Evolutionary conservation across 2,329 filamentous ascomycete genomes (phyloP).

Genomic region (Truncatella angustata): DNA sequence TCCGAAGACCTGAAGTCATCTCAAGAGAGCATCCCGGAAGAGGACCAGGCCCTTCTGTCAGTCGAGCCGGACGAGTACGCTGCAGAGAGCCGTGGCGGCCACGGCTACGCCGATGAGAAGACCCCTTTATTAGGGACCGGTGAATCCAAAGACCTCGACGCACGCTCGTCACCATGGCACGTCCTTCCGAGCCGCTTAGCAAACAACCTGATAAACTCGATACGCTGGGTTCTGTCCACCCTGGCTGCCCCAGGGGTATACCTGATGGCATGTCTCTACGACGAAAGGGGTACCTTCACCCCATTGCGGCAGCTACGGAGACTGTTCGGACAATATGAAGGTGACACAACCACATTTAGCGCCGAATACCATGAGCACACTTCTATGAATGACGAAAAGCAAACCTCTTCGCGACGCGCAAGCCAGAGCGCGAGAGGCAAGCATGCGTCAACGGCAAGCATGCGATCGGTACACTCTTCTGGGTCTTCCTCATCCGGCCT

Average conservation of each 20-base stretch:
- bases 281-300: constrained; percentile 76
- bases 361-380: constrained; percentile 32
- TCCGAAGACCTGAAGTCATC: constrained; percentile 27
- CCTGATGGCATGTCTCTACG: constrained; percentile 78
- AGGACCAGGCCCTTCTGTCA: constrained; percentile 14
- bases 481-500: constrained; percentile 61
- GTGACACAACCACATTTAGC: constrained; percentile 47
- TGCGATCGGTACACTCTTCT: constrained; percentile 35
- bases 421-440: constrained; percentile 24
- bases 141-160: constrained; percentile 29
- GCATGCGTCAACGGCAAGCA: constrained; percentile 20
- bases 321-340: constrained; percentile 51
- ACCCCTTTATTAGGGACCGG: constrained; percentile 58
- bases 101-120: constrained; percentile 56
- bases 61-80: constrained; percentile 35
- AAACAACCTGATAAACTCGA: constrained; percentile 68
- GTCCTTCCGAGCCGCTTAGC: constrained; percentile 67
- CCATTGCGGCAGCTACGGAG: constrained; percentile 71
- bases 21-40: constrained; percentile 5
- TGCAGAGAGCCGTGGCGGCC: constrained; percentile 34
- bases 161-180: constrained; percentile 49
- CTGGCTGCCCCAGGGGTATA: constrained; percentile 79
- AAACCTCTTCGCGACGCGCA: constrained; percentile 15
- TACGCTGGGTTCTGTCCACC: constrained; percentile 76
- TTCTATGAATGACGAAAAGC: constrained; percentile 30